Evolutionary conservation across 352 stramenopile species (phyloP).

Genomic region (Phytophthora sojae): DNA sequence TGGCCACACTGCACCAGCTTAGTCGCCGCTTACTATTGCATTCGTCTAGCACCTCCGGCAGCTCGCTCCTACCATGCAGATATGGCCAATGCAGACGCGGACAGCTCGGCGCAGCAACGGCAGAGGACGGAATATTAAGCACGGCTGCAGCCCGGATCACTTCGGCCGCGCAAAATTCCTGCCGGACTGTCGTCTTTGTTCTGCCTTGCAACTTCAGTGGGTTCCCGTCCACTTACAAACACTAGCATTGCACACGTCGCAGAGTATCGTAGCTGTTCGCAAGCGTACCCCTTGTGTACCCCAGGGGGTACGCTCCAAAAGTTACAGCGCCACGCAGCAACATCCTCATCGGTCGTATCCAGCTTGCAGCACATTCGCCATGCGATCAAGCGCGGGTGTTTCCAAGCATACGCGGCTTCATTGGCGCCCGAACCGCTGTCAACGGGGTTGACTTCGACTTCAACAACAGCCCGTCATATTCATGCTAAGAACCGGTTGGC

Average conservation of each 20-base stretch:
- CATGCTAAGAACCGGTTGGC: not conserved
- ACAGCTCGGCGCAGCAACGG: not conserved
- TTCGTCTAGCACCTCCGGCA: not conserved
- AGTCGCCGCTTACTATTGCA: not conserved
- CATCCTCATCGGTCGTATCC: not conserved
- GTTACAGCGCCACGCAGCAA: not conserved
- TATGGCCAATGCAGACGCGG: not conserved
- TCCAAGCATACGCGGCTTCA: not conserved
- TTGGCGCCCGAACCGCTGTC: not conserved
- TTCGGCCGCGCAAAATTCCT: slow-evolving; percentile 13
- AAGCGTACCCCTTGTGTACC: not conserved
- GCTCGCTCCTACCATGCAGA: not conserved
- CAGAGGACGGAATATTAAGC: too few species aligned
- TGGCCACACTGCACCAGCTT: not conserved
- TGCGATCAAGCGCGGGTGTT: not conserved
- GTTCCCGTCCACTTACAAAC: slow-evolving; percentile 35
- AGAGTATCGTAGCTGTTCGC: slow-evolving; percentile 6
- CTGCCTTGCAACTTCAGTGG: not conserved
- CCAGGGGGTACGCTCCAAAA: too few species aligned
- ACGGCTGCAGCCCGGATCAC: too few species aligned
- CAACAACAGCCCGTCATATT: not conserved
- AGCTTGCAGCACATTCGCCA: not conserved
- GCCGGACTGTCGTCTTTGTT: slow-evolving; percentile 1
- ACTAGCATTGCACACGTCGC: slow-evolving; percentile 42
- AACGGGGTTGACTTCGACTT: not conserved